Evolutionary conservation across 2,329 filamentous ascomycete genomes (phyloP).

Genomic region (Xylaria sp.): DNA sequence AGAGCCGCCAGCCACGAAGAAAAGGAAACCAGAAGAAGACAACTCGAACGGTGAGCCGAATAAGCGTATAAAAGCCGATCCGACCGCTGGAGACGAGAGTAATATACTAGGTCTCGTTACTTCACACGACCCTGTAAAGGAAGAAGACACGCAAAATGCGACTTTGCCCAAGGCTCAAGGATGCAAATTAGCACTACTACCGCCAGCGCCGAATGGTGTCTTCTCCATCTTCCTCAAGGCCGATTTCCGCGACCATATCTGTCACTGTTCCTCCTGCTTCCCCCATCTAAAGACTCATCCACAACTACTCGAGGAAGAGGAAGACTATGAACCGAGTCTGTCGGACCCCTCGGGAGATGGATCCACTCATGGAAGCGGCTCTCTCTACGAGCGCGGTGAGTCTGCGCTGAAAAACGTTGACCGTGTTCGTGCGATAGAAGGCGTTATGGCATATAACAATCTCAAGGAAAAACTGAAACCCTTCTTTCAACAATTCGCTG

Average conservation of each 20-base stretch:
- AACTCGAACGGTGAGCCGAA: slow-evolving; percentile 50
- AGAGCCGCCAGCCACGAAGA: slow-evolving; percentile 66
- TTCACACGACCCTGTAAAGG: slow-evolving; percentile 33
- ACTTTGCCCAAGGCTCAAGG: slow-evolving; percentile 34
- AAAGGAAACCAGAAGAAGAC: slow-evolving; percentile 72
- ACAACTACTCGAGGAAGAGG: slow-evolving; percentile 93
- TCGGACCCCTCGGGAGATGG: slow-evolving; percentile 70
- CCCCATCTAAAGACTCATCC: slow-evolving; percentile 75
- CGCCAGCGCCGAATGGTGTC: slow-evolving; percentile 62
- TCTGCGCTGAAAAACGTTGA: slow-evolving; percentile 92
- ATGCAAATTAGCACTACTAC: slow-evolving; percentile 73
- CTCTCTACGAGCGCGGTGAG: slow-evolving; percentile 90
- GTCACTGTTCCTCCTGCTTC: slow-evolving; percentile 85
- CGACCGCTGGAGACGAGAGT: slow-evolving; percentile 29
- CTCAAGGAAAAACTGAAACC: slow-evolving; percentile 95
- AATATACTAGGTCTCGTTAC: slow-evolving; percentile 18
- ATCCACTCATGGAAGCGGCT: slow-evolving; percentile 77
- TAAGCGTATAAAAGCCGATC: slow-evolving; percentile 66
- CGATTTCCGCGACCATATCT: slow-evolving; percentile 83
- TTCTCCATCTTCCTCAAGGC: slow-evolving; percentile 87
- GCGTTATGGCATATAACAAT: slow-evolving; percentile 98
- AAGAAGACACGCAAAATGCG: slow-evolving; percentile 41
- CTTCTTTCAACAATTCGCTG: slow-evolving; percentile 93
- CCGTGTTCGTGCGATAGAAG: slow-evolving; percentile 91
- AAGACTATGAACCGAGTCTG: slow-evolving; percentile 90